Evolutionary conservation across 805 yeast genomes (phyloP).

Genomic region (Cyberlindnera xylosilytica): DNA sequence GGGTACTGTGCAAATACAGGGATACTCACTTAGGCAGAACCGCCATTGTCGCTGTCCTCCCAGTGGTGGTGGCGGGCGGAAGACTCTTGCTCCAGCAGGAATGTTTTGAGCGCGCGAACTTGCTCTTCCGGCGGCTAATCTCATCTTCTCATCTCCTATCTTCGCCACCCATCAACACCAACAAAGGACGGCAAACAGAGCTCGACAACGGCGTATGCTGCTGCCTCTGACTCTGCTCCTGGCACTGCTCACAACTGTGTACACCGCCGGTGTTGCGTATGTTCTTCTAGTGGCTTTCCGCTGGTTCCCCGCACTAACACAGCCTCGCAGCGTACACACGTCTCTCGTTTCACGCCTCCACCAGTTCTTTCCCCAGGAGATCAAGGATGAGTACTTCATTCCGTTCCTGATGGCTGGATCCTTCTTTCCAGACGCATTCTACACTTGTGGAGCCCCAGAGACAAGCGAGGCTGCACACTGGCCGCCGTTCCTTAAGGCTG

Average conservation of each 20-base stretch:
- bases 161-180: too few species aligned
- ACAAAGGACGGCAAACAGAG: too few species aligned
- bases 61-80: too few species aligned
- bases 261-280: slow-evolving; percentile 6
- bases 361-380: slow-evolving; percentile 31
- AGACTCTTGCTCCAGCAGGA: too few species aligned
- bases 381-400: slow-evolving; percentile 22
- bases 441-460: slow-evolving; percentile 49
- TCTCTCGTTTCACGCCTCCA: slow-evolving; percentile 33
- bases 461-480: slow-evolving; percentile 66
- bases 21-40: slow-evolving; percentile 6
- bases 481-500: slow-evolving; percentile 58
- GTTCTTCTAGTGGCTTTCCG: not conserved
- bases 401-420: slow-evolving; percentile 53
- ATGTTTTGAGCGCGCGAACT: too few species aligned
- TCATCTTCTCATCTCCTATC: too few species aligned
- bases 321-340: slow-evolving; percentile 32
- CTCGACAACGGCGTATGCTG: not conserved
- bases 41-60: slow-evolving; percentile 2
- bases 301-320: not conserved
- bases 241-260: slow-evolving; percentile 5
- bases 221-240: not conserved
- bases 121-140: too few species aligned
- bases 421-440: slow-evolving; percentile 68
- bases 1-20: too few species aligned